Conservation (phyloP, 1,284 basidiomycete species). For the Cryptococcus sp. region DNA sequence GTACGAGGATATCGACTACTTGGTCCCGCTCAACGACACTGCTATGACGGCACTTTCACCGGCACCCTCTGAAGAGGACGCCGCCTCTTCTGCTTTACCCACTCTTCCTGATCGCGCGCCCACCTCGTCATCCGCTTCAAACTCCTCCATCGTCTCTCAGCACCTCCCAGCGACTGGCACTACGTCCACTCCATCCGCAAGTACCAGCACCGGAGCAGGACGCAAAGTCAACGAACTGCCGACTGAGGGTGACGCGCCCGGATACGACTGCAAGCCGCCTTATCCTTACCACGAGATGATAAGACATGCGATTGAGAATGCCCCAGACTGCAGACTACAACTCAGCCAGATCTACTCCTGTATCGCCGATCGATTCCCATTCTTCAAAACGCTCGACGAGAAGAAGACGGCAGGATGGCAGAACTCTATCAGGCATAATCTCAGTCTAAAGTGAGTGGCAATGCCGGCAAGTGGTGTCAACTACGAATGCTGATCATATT, state of each 20-base stretch:
- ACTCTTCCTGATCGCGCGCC: constrained; percentile 7
- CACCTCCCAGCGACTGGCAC: constrained; percentile 7
- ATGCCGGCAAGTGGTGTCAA: not conserved
- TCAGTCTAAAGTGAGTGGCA: constrained; percentile 49
- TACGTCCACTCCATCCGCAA: not conserved
- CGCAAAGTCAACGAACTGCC: constrained; percentile 47
- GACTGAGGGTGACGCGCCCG: constrained; percentile 42
- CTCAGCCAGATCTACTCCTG: constrained; percentile 50
- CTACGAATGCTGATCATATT: not conserved
- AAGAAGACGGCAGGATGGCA: constrained; percentile 53
- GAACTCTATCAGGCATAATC: constrained; percentile 52
- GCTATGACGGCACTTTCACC: constrained; percentile 5
- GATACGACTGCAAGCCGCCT: constrained; percentile 51
- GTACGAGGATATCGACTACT: constrained; percentile 28
- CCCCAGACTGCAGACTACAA: constrained; percentile 47
- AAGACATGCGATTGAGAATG: constrained; percentile 49
- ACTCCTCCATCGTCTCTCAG: constrained; percentile 32
- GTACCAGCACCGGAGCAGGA: constrained; percentile 8
- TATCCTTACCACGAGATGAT: constrained; percentile 54
- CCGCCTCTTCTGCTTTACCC: constrained; percentile 14
- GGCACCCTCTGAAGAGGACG: constrained; percentile 20
- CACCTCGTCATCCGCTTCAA: constrained; percentile 32
- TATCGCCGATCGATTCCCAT: constrained; percentile 52
- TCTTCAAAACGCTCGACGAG: constrained; percentile 52
- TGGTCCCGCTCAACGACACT: constrained; percentile 28